Conservation (phyloP, 2,329 filamentous ascomycete genomes). For the Fusarium brevicatenulatum region DNA sequence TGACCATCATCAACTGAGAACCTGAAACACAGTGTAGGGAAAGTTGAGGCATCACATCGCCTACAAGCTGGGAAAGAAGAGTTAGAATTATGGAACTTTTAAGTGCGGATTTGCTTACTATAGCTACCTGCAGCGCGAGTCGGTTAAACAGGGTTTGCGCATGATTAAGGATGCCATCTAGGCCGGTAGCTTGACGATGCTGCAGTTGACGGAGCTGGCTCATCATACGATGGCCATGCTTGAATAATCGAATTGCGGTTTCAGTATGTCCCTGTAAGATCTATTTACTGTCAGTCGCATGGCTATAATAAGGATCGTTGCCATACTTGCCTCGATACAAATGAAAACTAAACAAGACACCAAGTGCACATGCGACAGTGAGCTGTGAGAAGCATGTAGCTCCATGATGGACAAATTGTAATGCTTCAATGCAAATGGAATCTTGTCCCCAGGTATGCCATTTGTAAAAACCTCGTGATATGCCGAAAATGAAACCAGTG, state of each 20-base stretch:
- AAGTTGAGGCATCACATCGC: rapidly evolving
- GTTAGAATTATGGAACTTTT: rapidly evolving
- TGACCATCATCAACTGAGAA: rapidly evolving
- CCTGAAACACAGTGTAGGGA: rapidly evolving
- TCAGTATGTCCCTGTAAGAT: neutral
- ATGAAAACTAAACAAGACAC: neutral
- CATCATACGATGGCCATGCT: neutral
- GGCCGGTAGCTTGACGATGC: neutral
- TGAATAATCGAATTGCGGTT: neutral
- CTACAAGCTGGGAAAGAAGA: rapidly evolving
- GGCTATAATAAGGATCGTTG: rapidly evolving
- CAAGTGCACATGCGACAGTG: neutral
- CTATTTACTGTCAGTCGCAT: rapidly evolving
- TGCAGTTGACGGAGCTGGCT: neutral
- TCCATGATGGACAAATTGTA: neutral
- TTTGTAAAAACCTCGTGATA: neutral
- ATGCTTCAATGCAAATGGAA: neutral
- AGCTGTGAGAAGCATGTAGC: neutral
- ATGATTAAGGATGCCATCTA: neutral
- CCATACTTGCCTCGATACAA: neutral
- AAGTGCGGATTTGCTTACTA: neutral
- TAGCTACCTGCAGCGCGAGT: neutral
- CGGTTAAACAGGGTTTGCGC: neutral
- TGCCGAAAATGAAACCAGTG: neutral
- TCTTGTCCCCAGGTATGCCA: rapidly evolving